Conservation (phyloP, 495 filamentous ascomycete genomes). For the Tetracladium marchalianum region DNA sequence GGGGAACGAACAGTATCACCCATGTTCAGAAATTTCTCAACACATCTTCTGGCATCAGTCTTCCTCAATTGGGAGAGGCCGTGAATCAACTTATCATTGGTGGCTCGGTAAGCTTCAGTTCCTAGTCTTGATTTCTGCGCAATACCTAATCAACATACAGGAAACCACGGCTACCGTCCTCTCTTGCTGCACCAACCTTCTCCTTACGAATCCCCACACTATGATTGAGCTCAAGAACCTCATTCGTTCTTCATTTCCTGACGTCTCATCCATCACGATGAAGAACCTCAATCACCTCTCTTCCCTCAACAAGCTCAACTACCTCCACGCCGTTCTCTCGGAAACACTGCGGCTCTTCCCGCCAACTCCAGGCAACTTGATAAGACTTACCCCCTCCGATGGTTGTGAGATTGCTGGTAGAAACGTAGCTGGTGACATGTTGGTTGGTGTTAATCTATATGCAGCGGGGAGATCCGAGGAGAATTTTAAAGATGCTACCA, state of each 20-base stretch:
- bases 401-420: constrained; percentile 40
- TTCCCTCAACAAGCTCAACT: constrained; percentile 30
- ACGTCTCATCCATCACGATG: constrained; percentile 30
- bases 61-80: neutral
- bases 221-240: constrained; percentile 37
- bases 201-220: constrained; percentile 34
- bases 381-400: constrained; percentile 48
- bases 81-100: too few relatives aligned
- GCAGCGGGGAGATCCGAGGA: constrained; percentile 22
- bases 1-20: neutral
- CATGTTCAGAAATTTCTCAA: neutral
- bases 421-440: constrained; percentile 31
- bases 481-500: constrained; percentile 35
- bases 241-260: constrained; percentile 40
- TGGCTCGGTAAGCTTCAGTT: too few relatives aligned
- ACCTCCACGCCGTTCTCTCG: constrained; percentile 51
- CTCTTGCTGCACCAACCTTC: constrained; percentile 38
- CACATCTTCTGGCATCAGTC: neutral
- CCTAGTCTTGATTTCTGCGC: too few relatives aligned
- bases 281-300: constrained; percentile 44
- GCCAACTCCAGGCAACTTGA: constrained; percentile 46
- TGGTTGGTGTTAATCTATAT: constrained; percentile 39
- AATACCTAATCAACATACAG: too few relatives aligned
- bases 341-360: constrained; percentile 62
- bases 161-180: constrained; percentile 54